These are phyloP conservation scores for Saturnispora sekii DNA, from an alignment of 805 yeast species.

Conservation along the genomic window DNA sequence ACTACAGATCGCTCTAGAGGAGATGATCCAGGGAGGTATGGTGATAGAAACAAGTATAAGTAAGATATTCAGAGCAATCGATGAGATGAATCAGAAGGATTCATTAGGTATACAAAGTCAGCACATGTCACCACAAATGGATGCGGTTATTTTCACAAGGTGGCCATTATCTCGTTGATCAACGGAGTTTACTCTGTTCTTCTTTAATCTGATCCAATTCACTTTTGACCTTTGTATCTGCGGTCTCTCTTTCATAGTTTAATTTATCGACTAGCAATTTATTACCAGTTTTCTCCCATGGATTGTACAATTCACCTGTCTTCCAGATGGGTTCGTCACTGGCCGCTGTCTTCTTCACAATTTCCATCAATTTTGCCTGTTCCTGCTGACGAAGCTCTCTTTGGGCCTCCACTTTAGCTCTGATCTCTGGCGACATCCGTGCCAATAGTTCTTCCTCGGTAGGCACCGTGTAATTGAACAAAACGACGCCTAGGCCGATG, in stretches of 20 bases:
- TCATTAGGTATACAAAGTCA: slow-evolving; percentile 8
- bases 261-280: slow-evolving; percentile 33
- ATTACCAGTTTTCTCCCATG: slow-evolving; percentile 44
- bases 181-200: slow-evolving; percentile 23
- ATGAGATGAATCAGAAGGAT: slow-evolving; percentile 51
- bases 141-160: slow-evolving; percentile 1
- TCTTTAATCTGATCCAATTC: slow-evolving; percentile 34
- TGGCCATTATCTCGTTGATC: slow-evolving; percentile 3
- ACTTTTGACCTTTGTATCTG: slow-evolving; percentile 28
- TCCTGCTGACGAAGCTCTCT: slow-evolving; percentile 53
- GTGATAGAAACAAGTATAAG: slow-evolving; percentile 85
- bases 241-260: slow-evolving; percentile 38
- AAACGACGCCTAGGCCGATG: slow-evolving; percentile 60
- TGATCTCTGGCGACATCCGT: slow-evolving; percentile 70
- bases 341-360: slow-evolving; percentile 51
- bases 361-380: slow-evolving; percentile 59
- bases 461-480: slow-evolving; percentile 71
- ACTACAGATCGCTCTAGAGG: slow-evolving; percentile 80
- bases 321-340: slow-evolving; percentile 79
- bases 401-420: slow-evolving; percentile 63
- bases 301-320: slow-evolving; percentile 59
- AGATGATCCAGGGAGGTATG: slow-evolving; percentile 95
- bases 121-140: too few relatives aligned
- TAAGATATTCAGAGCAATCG: slow-evolving; percentile 76
- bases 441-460: slow-evolving; percentile 73